Base-by-base conservation (phyloP, 2,329 filamentous ascomycete species). In the Ophioceras dolichostomum region DNA sequence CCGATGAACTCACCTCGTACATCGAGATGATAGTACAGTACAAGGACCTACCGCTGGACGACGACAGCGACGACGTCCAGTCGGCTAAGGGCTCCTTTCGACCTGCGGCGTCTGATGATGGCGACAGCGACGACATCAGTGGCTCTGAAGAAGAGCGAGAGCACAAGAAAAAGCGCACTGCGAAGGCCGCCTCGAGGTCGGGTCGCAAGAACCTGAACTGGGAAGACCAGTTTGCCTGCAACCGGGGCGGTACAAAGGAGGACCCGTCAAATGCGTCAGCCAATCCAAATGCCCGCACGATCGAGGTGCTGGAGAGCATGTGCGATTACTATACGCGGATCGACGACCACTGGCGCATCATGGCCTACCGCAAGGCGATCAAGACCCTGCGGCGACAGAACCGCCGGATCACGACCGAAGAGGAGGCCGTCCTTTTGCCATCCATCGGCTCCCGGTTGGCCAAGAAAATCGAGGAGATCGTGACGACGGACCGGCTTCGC, bases 401-500 rank as follows among this genome's bases (percentile, higher is more conserved):
- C 0, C 51, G 49, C 16, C 79, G 76, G 50, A 72, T 95, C 41
- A 63, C 57, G 4, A 88, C 80, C 0, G 76, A 72, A 40, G 68
- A 76, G 34, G 70, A 93, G 54, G 89, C 88, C 0, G 60, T 69
- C 10, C 55, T 59, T 2, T 65, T 95, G 1, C 75, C 76, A 1
- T 71, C 68, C 40, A 76, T 95, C 26, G 88, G 88, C 7, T 49
- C 65, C 10, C 71, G 83, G 1, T 62, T 95, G 2, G 87, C 87
- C 0, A 65, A 72, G 19, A 94, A 94, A 55, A 91, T 96, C 44
- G 84, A 91, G 49, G 89, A 95, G 52, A 94, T 95, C 31, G 83
- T 76, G 2, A 66, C 68, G 28, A 94, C 85, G 0, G 72, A 85
- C 48, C 66, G 68, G 19, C 69, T 95, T 1, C 71, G 71, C 30